Percentiles rank a stretch among this genome's conserved stretches.
phyloP scores from a whole-genome alignment of 495 filamentous ascomycete species.

The Rusavskia elegans region DNA sequence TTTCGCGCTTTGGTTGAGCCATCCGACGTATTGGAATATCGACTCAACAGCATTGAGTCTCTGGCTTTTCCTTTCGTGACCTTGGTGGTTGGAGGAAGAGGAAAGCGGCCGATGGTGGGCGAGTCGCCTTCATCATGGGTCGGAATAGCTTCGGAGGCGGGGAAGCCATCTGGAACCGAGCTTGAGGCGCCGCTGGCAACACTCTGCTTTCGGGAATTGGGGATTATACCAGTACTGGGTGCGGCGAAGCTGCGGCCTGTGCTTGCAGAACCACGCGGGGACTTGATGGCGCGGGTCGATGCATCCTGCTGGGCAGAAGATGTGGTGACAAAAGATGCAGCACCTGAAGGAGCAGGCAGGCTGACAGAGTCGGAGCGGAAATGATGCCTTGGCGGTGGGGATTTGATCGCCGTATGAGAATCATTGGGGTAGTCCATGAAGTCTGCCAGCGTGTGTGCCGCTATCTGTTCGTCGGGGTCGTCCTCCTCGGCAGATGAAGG shows the following conservation, averaged over 20 bases:
- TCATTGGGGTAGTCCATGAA: constrained; percentile 5
- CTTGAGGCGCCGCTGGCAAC: background rate
- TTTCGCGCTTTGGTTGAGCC: background rate
- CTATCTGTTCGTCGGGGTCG: background rate
- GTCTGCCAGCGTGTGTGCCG: background rate
- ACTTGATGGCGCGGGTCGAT: background rate
- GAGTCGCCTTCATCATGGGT: background rate
- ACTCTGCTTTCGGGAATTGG: background rate
- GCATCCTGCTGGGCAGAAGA: background rate
- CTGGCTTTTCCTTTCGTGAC: background rate
- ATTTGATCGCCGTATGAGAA: constrained; percentile 5
- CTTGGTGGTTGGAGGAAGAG: background rate
- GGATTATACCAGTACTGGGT: background rate
- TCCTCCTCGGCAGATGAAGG: constrained; percentile 1
- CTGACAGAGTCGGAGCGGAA: background rate
- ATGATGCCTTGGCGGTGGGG: constrained; percentile 3
- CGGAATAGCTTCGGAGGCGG: background rate
- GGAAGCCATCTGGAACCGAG: background rate
- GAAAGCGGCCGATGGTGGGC: background rate
- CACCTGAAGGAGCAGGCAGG: background rate
- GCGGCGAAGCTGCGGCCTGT: background rate
- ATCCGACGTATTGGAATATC: background rate
- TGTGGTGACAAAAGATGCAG: background rate
- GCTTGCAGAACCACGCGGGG: background rate
- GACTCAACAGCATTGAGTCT: background rate